Evolutionary conservation across 2,329 filamentous ascomycete species (phyloP).

Genomic region (Hyphodiscus sp.): DNA sequence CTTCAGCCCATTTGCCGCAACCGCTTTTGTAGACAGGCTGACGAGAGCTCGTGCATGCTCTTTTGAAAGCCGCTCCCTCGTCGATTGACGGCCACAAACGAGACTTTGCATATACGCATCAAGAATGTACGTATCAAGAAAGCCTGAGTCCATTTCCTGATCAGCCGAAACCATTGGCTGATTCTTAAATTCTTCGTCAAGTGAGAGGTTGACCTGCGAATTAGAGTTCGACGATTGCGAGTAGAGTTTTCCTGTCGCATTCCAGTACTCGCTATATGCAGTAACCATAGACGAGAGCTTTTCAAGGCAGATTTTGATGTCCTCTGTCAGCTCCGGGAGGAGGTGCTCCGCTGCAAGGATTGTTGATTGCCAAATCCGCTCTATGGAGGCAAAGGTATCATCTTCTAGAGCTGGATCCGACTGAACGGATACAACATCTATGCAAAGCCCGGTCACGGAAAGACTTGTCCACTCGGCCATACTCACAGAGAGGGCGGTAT

Average conservation of each 20-base stretch:
- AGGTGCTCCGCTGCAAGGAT: background rate
- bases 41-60: background rate
- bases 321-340: background rate
- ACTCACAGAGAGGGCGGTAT: background rate
- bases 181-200: no score
- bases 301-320: background rate
- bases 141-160: background rate
- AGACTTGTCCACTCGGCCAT: background rate
- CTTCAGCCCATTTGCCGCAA: background rate
- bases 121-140: background rate
- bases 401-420: background rate
- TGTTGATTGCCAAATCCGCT: background rate
- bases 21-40: background rate
- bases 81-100: background rate
- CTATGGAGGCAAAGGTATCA: background rate
- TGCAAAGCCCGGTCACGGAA: background rate
- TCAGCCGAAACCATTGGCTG: no score
- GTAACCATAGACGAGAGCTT: background rate
- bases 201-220: no score
- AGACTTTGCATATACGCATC: background rate
- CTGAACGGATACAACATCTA: background rate
- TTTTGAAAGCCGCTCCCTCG: background rate
- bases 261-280: background rate
- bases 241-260: background rate
- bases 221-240: no score